Conservation (phyloP, 176 grass and related monocot genomes). For the Cenchrus americanus region DNA sequence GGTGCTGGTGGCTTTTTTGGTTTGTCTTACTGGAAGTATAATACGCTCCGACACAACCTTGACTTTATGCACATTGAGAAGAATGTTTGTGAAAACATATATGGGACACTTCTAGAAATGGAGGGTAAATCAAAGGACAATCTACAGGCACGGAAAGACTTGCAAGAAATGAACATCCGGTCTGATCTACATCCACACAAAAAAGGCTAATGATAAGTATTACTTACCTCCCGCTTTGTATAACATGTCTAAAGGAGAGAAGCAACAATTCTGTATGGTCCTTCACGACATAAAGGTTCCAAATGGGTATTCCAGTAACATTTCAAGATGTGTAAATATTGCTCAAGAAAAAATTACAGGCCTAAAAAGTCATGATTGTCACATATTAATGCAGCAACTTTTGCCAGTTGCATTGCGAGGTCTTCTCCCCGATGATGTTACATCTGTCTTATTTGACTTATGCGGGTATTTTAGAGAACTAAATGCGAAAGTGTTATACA, state of each 20-base stretch:
- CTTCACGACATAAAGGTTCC: background rate
- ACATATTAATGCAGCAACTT: slow-evolving; percentile 12
- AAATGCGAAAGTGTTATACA: background rate
- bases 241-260: background rate
- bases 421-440: background rate
- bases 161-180: slow-evolving; percentile 10
- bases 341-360: background rate
- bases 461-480: slow-evolving; percentile 14
- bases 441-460: background rate
- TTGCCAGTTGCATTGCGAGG: background rate
- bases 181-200: background rate
- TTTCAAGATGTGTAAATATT: slow-evolving; percentile 8
- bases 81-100: slow-evolving; percentile 19
- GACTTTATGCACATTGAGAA: slow-evolving; percentile 21
- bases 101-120: slow-evolving; percentile 19
- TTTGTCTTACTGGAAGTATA: background rate
- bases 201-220: slow-evolving; percentile 11
- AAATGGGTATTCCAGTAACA: slow-evolving; percentile 23
- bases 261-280: background rate
- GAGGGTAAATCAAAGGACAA: slow-evolving; percentile 5
- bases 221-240: slow-evolving; percentile 2
- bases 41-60: background rate
- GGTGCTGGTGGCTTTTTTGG: background rate
- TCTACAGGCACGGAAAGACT: background rate
- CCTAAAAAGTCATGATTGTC: slow-evolving; percentile 7